Evolutionary conservation across 768 basidiomycete species (phyloP), one percentile per base, ranked within the genome.

Genomic region (Xerocomellus intermedius): DNA sequence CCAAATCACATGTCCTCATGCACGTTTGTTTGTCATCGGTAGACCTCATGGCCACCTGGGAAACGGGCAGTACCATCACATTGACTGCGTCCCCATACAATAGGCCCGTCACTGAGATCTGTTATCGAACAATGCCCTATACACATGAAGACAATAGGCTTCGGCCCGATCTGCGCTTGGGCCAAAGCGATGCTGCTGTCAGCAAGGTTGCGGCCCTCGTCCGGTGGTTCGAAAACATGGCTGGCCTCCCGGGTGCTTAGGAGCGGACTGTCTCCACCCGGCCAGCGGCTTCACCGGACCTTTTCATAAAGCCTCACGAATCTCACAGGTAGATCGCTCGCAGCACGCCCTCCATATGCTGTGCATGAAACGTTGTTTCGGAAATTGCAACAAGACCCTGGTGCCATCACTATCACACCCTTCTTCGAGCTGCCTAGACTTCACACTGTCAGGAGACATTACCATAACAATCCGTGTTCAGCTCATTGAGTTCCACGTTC

Each of bases 41-140:
- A 88, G 87, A 85, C 65, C 77, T 89, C 13, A 74, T 73, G 42
- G 79, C 78, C 2, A 67, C 73, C 9, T 79, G 74, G 64, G 79
- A 82, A 56, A 64, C 75, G 2, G 62, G 68, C 10, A 68, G 75
- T 1, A 75, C 82, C 1, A 69, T 82, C 45, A 74, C 75, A 3
- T 71, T 91, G 26, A 82, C 84, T 0, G 90, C 89, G 0, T 91
- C 90, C 1, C 83, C 86, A 13, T 79, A 82, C 60, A 77, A 84
- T 24, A 82, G 79, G 44, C 86, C 89, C 1, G 73, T 67, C 48
- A 65, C 83, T 44, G 77, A 84, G 58, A 84, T 92, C 16, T 93
- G 91, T 65, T 93, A 87, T 70, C 83, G 91, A 19, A 86, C 88
- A 8, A 81, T 92, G 81, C 86, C 89, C 2, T 78, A 80, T 58